These are phyloP conservation scores for Jaapia argillacea DNA, from an alignment of 768 basidiomycete genomes.

Conservation along the genomic window DNA sequence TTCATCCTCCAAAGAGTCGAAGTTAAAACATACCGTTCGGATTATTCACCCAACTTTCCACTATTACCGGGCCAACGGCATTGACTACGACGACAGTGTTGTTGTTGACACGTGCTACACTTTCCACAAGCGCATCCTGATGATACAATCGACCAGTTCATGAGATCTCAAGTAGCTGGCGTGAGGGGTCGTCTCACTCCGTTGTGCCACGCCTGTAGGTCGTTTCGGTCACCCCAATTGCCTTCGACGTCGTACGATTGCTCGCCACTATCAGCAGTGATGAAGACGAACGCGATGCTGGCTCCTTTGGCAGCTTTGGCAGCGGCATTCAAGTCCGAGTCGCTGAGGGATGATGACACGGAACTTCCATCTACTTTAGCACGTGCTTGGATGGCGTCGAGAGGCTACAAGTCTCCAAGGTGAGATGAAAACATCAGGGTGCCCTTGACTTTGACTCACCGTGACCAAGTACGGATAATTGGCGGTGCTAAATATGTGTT, in stretches of 20 bases:
- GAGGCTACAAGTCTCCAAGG: conserved; percentile 9
- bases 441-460: conserved; percentile 15
- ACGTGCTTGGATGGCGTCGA: conserved; percentile 31
- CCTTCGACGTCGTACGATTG: conserved; percentile 38
- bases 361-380: conserved; percentile 28
- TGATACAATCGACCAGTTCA: not conserved
- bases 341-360: conserved; percentile 37
- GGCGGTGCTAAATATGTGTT: conserved; percentile 25
- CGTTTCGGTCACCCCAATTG: conserved; percentile 45
- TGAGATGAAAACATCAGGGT: not conserved
- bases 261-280: conserved; percentile 26
- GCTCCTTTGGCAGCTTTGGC: conserved; percentile 32
- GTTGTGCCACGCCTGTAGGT: conserved; percentile 39
- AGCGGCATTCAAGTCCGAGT: conserved; percentile 36
- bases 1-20: not conserved
- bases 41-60: conserved; percentile 67
- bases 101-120: conserved; percentile 55
- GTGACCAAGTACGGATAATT: conserved; percentile 41
- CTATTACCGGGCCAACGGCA: conserved; percentile 60
- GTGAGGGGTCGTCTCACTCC: conserved; percentile 26
- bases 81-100: conserved; percentile 80
- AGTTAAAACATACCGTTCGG: conserved; percentile 46
- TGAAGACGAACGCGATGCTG: conserved; percentile 42
- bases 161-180: not conserved
- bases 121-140: conserved; percentile 30